Evolutionary conservation across 768 basidiomycete species (phyloP), one percentile per base, ranked within the genome.

Genomic region (Rhodotorula graminis): DNA sequence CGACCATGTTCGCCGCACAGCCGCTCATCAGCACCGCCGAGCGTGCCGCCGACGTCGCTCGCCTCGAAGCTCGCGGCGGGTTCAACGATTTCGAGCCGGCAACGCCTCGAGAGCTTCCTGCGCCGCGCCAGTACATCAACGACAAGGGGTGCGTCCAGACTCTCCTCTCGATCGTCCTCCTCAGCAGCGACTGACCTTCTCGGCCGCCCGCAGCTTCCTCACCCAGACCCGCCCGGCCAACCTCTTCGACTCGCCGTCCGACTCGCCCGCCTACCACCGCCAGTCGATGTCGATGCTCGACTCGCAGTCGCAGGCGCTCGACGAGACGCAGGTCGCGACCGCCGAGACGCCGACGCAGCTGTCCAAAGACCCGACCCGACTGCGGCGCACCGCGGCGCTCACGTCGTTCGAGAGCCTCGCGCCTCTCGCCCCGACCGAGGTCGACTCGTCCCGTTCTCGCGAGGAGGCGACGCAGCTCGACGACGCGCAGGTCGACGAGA

Each of bases 71-170:
- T 21, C 71, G 67, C 18, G 69, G 65, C 21, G 70, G 33, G 3
- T 64, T 75, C 49, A 69, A 66, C 65, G 65, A 72, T 29, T 47
- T 69, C 42, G 64, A 69, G 52, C 61, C 67, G 2, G 65, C 55
- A 21, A 75, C 70, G 7, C 73, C 73, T 19, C 67, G 73, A 53
- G 71, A 72, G 55, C 61, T 44, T 4, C 64, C 58, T 1, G 61
- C 71, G 1, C 67, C 70, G 19, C 61, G 70, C 19, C 70, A 69
- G 61, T 75, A 75, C 60, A 75, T 75, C 67, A 75, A 75, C 69
- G 65, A 72, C 27, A 68, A 75, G 58, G 71, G 74, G 71, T 72
- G 33, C 37, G 67, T 52, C 14, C 19, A n/a, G 9, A 33, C 15
- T 2, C 19, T 29, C 55, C 29, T 29, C 4, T n/a, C 21, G 2